Percentiles rank a stretch among this genome's conserved stretches.
Evolutionary conservation across 2,329 filamentous ascomycete genomes (phyloP).

Genomic region (Ophiosphaerella herpotricha): DNA sequence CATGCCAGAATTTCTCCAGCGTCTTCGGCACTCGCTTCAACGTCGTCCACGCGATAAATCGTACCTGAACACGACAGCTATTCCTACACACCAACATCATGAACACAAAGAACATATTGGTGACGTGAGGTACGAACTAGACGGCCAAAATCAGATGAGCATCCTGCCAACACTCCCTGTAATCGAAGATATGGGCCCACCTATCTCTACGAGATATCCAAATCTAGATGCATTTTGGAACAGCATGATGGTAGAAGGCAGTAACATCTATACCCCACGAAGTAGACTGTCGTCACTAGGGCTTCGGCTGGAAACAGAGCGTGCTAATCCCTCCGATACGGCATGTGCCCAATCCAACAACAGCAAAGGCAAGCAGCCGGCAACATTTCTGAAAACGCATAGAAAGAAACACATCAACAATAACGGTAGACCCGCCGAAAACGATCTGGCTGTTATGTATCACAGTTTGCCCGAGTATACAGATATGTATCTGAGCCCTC

Average conservation of each 20-base stretch:
- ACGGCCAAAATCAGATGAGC: not conserved
- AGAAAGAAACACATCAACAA: not conserved
- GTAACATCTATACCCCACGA: slow-evolving; percentile 2
- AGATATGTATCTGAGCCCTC: not conserved
- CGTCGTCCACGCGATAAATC: slow-evolving; percentile 4
- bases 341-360: too few relatives aligned
- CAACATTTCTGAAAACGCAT: not conserved
- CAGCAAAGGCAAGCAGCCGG: too few relatives aligned
- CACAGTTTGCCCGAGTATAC: not conserved
- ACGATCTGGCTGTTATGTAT: slow-evolving; percentile 1
- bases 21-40: slow-evolving; percentile 16
- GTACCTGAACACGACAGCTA: not conserved
- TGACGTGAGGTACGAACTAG: not conserved
- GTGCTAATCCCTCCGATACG: not conserved
- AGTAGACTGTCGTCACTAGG: not conserved
- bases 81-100: not conserved
- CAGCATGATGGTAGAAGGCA: slow-evolving; percentile 21
- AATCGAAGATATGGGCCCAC: slow-evolving; percentile 20
- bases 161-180: slow-evolving; percentile 9
- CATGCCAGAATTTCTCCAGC: slow-evolving; percentile 15
- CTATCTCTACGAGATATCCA: slow-evolving; percentile 12
- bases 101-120: not conserved
- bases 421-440: not conserved
- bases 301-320: not conserved
- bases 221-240: slow-evolving; percentile 23